Evolutionary conservation across 371 early-diverging fungal genomes (phyloP).

Genomic region (Mortierella sp.): DNA sequence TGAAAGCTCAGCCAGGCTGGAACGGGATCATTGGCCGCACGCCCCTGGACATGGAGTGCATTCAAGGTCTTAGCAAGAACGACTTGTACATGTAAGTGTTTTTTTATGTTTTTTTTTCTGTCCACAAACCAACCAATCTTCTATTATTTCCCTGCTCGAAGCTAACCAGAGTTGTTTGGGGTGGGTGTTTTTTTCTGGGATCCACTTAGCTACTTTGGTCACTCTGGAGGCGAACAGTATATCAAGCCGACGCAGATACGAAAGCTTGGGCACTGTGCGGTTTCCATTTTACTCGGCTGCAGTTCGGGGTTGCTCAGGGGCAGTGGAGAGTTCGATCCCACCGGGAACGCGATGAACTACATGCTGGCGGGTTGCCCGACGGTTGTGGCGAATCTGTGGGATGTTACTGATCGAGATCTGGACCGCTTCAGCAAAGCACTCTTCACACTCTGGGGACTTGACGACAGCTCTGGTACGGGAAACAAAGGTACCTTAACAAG

Average conservation of each 20-base stretch:
- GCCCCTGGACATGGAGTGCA: slow-evolving; percentile 80
- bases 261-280: slow-evolving; percentile 75
- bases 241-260: slow-evolving; percentile 78
- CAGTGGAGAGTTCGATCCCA: slow-evolving; percentile 90
- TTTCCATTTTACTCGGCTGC: slow-evolving; percentile 92
- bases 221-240: slow-evolving; percentile 96
- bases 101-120: neutral
- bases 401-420: slow-evolving; percentile 99
- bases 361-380: slow-evolving; percentile 88
- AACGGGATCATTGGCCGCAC: slow-evolving; percentile 75
- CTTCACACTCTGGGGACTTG: slow-evolving; percentile 82
- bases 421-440: slow-evolving; percentile 87
- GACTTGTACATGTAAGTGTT: slow-evolving; percentile 82
- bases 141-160: neutral
- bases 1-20: slow-evolving; percentile 77
- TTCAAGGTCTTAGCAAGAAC: slow-evolving; percentile 65
- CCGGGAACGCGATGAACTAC: slow-evolving; percentile 85
- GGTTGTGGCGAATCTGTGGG: slow-evolving; percentile 98
- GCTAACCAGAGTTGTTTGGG: neutral
- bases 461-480: slow-evolving; percentile 17
- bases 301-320: slow-evolving; percentile 84
- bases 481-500: neutral
- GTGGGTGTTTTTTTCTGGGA: slow-evolving; percentile 9
- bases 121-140: neutral
- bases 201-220: slow-evolving; percentile 92